Evolutionary conservation across 176 grass and related monocot genomes (phyloP).

Genomic region (Pontederia paniculata): DNA sequence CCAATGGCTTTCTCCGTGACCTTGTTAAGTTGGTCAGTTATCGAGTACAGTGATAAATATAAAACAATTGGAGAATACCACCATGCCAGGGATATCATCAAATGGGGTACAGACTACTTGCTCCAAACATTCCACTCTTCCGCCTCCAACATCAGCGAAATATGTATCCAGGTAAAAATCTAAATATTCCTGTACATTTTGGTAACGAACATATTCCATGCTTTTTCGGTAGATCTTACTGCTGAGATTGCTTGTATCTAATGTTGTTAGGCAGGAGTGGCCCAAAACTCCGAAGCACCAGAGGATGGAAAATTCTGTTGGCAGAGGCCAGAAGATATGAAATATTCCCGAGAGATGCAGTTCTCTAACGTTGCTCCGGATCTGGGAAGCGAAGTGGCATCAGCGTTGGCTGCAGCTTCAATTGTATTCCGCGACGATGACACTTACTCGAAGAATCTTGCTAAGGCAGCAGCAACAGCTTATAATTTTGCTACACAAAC

Average conservation of each 20-base stretch:
- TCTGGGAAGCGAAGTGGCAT: conserved; percentile 51
- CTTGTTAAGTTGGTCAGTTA: conserved; percentile 18
- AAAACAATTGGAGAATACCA: background rate
- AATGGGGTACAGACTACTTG: conserved; percentile 15
- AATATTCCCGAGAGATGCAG: conserved; percentile 30
- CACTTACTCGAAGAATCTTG: conserved; percentile 32
- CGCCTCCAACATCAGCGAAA: background rate
- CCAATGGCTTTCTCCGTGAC: conserved; percentile 12
- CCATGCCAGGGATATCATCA: conserved; percentile 18
- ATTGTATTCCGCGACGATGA: conserved; percentile 37
- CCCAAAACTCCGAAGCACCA: background rate
- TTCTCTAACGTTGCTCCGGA: conserved; percentile 37
- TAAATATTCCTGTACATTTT: no score
- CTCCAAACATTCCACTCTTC: conserved; percentile 1
- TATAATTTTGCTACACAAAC: conserved; percentile 40
- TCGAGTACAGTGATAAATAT: conserved; percentile 15
- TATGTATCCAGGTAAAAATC: conserved; percentile 6
- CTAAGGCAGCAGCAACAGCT: conserved; percentile 34
- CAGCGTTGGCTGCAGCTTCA: conserved; percentile 69
- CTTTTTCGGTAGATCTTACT: no score
- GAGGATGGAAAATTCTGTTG: conserved; percentile 28
- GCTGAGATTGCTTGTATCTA: no score
- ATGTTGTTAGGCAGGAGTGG: background rate
- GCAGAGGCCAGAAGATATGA: conserved; percentile 67
- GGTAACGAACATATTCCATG: no score